Base-by-base conservation (phyloP, 768 basidiomycete genomes). In the Hygrocybe punicea region DNA sequence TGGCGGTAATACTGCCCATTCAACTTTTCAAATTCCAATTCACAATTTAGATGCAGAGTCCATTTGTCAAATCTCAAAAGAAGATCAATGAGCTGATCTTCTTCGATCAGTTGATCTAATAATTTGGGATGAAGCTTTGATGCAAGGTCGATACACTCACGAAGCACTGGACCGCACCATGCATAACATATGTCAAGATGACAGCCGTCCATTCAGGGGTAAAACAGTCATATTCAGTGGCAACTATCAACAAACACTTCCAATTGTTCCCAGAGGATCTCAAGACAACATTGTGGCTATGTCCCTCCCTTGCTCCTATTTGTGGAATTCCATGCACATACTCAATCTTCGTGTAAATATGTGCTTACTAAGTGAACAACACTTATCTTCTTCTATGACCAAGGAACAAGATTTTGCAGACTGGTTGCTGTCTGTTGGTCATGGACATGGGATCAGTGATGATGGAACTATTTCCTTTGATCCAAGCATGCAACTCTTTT, bases 1-100 rank as follows among this genome's bases (percentile, higher is more conserved):
- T 3, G 76, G 77, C 39, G 81, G 81, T 6, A 63, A 72, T 0
- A 83, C 81, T 11, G 67, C 78, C 2, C 81, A 83, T 62, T 81
- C 79, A 0, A 63, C 42, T 1, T 81, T 82, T 67, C 76, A 79
- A 54, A 78, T 81, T 36, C 81, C 79, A 1, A 69, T 81, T 37
- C 9, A 37, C 35, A 63, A 70, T 4, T 56, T 52, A 35, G 69
- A 42, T 37, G 29, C 1, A 8, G 24, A 40, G 1, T 71, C 70
- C 1, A 34, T 58, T 1, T 80, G 77, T 61, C 56, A 19, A 9
- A 71, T 81, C 36, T 36, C 63, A 5, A 78, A 76, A 53, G 55
- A 71, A 23, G 56, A 54, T 46, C 13, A 21, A 1, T 55, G 58
- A 0, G 72, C 72, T 36, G 67, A 72, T 3, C 60, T 82, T 2